Percentiles rank a stretch among this genome's conserved stretches.
phyloP scores from a whole-genome alignment of 805 yeast species.

The Pichia sporocuriosa region DNA sequence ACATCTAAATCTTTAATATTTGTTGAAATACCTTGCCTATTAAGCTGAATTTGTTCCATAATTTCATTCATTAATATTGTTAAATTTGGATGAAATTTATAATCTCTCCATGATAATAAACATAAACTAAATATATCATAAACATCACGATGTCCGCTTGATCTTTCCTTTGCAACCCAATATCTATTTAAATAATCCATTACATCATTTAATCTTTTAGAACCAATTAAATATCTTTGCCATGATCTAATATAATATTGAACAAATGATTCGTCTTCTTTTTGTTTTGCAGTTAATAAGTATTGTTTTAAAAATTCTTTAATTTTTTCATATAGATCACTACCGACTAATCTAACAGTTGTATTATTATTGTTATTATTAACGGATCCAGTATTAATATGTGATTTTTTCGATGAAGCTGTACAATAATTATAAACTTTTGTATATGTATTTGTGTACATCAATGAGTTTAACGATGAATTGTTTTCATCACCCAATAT shows the following conservation, averaged over 20 bases:
- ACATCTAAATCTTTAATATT: conserved; percentile 58
- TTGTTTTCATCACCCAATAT: conserved; percentile 62
- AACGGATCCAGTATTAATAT: conserved; percentile 10
- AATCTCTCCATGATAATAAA: conserved; percentile 79
- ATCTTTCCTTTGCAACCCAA: conserved; percentile 95
- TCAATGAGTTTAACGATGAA: conserved; percentile 56
- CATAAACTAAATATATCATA: conserved; percentile 89
- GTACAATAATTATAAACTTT: conserved; percentile 92
- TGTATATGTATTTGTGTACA: conserved; percentile 88
- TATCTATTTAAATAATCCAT: conserved; percentile 94
- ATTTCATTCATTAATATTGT: conserved; percentile 60
- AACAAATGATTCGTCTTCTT: conserved; percentile 59
- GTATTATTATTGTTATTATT: conserved; percentile 7
- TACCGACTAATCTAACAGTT: conserved; percentile 57
- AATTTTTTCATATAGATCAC: conserved; percentile 74
- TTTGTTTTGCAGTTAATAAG: conserved; percentile 42
- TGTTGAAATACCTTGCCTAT: conserved; percentile 72
- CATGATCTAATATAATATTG: conserved; percentile 82
- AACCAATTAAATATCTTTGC: conserved; percentile 86
- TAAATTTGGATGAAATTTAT: conserved; percentile 65
- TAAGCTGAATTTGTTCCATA: conserved; percentile 65
- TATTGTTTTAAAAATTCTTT: conserved; percentile 60
- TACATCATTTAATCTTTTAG: conserved; percentile 84
- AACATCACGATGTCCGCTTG: conserved; percentile 84
- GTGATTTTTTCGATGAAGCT: conserved; percentile 51